phyloP scores from a whole-genome alignment of 495 filamentous ascomycete species.

The Podospora tetraspora region DNA sequence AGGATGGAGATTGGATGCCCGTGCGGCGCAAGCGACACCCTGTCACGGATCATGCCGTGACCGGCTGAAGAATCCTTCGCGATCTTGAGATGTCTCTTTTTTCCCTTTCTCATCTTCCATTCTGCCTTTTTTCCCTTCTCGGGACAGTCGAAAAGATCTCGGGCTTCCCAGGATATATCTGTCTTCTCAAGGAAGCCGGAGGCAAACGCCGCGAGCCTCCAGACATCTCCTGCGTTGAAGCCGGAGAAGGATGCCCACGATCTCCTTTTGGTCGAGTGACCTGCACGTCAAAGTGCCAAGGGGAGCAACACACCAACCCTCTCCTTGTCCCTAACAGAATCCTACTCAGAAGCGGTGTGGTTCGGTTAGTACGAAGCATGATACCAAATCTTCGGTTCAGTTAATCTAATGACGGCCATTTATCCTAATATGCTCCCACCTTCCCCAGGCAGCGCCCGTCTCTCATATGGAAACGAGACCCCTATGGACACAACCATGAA shows the following conservation, averaged over 20 bases:
- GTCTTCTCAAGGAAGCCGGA: not conserved
- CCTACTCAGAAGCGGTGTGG: not conserved
- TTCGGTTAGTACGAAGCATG: slow-evolving; percentile 1
- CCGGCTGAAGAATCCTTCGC: not conserved
- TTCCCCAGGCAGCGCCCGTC: slow-evolving; percentile 1
- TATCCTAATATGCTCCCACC: slow-evolving; percentile 25
- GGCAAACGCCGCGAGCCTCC: not conserved
- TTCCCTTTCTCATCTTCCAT: not conserved
- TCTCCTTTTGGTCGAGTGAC: not conserved
- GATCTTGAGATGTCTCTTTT: not conserved
- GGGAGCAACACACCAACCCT: not conserved
- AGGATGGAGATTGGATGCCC: not conserved
- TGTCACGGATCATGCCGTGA: not conserved
- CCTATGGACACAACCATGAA: slow-evolving; percentile 10
- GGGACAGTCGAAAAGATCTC: not conserved
- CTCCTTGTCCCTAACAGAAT: slow-evolving; percentile 5
- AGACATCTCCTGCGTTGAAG: not conserved
- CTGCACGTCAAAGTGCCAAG: not conserved
- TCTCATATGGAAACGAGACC: slow-evolving; percentile 17
- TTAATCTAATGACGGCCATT: slow-evolving; percentile 16
- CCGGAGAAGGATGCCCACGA: not conserved
- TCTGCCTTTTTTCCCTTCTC: not conserved
- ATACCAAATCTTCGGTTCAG: slow-evolving; percentile 2
- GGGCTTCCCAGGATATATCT: not conserved
- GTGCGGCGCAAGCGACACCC: not conserved